Evolutionary conservation across 345 rosid genomes (phyloP).

Genomic region (Garcia nutans): DNA sequence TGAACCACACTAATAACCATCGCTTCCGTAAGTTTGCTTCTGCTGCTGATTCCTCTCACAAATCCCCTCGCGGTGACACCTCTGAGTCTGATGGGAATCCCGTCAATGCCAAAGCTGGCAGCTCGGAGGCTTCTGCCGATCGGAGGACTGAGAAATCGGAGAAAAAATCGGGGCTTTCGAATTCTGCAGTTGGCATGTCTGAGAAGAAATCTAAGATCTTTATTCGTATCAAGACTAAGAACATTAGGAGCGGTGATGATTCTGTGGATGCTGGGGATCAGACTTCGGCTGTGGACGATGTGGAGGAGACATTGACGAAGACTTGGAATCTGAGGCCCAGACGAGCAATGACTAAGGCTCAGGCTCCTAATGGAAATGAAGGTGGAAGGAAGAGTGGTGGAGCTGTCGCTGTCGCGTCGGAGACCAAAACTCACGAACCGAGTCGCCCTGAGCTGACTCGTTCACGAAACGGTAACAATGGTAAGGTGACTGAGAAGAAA

Average conservation of each 20-base stretch:
- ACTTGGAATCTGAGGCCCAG: conserved; percentile 80
- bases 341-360: conserved; percentile 34
- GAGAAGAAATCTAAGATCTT: conserved; percentile 48
- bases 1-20: conserved; percentile 39
- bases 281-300: conserved; percentile 38
- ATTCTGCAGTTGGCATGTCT: conserved; percentile 28
- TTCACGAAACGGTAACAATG: neutral
- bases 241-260: conserved; percentile 16
- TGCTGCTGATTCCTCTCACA: conserved; percentile 20
- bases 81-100: conserved; percentile 28
- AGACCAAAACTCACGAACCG: conserved; percentile 31
- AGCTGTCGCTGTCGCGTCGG: conserved; percentile 30
- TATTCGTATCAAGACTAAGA: conserved; percentile 46
- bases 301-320: conserved; percentile 46
- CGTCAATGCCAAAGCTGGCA: conserved; percentile 22
- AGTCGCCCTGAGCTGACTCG: conserved; percentile 24
- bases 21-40: conserved; percentile 43
- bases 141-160: conserved; percentile 20
- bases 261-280: conserved; percentile 38
- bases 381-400: conserved; percentile 28
- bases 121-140: conserved; percentile 24
- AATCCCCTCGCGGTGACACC: conserved; percentile 17
- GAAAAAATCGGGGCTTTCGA: conserved; percentile 21
- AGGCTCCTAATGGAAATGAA: conserved; percentile 29
- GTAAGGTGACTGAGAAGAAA: conserved; percentile 9